Percentiles rank a stretch among this genome's conserved stretches.
Conservation (phyloP, 176 grass and related monocot species). For the Elymus sibiricus region DNA sequence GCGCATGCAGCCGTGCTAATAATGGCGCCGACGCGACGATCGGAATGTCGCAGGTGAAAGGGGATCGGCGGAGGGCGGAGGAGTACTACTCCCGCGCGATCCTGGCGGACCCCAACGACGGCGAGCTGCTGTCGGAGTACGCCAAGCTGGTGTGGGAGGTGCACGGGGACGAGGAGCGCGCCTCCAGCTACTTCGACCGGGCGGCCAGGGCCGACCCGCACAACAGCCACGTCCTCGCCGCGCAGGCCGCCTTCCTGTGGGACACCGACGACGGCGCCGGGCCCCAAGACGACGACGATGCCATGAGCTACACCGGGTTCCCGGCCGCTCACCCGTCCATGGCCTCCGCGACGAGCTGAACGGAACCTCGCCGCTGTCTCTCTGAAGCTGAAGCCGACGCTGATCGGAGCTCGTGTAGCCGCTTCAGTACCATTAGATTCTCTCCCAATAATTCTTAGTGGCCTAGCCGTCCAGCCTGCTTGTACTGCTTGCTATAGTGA, state of each 20-base stretch:
- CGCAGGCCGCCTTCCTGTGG: conserved; percentile 76
- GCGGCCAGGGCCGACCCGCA: conserved; percentile 55
- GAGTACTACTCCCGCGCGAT: conserved; percentile 96
- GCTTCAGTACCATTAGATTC: background rate
- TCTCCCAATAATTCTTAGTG: background rate
- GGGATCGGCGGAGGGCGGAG: conserved; percentile 63
- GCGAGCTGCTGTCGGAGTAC: conserved; percentile 85
- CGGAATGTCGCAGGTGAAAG: conserved; percentile 33
- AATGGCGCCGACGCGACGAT: background rate
- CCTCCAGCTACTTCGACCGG: conserved; percentile 71
- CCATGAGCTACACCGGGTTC: background rate
- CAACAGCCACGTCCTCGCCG: conserved; percentile 74
- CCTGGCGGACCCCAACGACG: conserved; percentile 65
- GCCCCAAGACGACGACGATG: conserved; percentile 4
- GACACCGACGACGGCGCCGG: conserved; percentile 50
- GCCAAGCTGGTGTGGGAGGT: conserved; percentile 87
- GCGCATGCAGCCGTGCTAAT: background rate
- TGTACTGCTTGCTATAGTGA: conserved; percentile 7
- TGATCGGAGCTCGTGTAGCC: background rate
- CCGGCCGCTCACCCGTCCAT: conserved; percentile 10
- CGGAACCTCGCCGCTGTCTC: background rate
- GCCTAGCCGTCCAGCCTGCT: background rate
- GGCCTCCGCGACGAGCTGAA: conserved; percentile 25
- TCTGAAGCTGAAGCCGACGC: background rate
- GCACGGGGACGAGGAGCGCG: conserved; percentile 79